Evolutionary conservation across 2,329 filamentous ascomycete genomes (phyloP), one percentile per base, ranked within the genome.

Genomic region (Epichloe brachyelytri): DNA sequence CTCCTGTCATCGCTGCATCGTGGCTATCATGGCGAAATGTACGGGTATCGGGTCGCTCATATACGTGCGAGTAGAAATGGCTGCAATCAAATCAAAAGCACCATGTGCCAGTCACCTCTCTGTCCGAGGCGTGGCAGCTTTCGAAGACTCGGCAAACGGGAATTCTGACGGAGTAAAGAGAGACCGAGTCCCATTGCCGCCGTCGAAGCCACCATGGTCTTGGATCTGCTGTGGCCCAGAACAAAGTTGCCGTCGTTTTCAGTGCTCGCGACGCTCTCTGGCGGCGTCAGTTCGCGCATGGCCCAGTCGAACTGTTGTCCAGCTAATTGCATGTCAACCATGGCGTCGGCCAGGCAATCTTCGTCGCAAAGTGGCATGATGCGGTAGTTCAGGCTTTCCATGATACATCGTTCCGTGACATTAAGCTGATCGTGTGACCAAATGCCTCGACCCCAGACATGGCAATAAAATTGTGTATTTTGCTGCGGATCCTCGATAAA

Each of bases 401-500:
- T 77, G 57, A 85, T 75, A 63, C 74, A 77, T 45, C 77, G 71
- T 64, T 85, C 80, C 1, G 81, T 83, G 47, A 73, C 73, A 57
- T 82, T 83, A 58, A 85, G 72, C 68, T 85, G 80, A 51, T 75
- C 71, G 58, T 71, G 73, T 2, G 78, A 75, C 80, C 82, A 85
- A 46, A 75, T 59, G 46, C 70, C 68, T 26, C 65, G 68, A 20
- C 76, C 80, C 78, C 80, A 83, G 30, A 62, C 63, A 15, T 68
- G 59, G 54, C 71, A 70, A 65, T 80, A 83, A 59, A 75, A 74
- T 46, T 68, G 66, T 1, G 78, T 77, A 4, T 71, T 65, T 54
- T 75, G 71, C 58, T 79, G 73, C 48, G 69, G 66, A 65, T 85
- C 82, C 57, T 83, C 77, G 43, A 76, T 71, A 59, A 84, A 85